Base-by-base conservation (phyloP, 768 basidiomycete species). In the Amanita polypyramis region DNA sequence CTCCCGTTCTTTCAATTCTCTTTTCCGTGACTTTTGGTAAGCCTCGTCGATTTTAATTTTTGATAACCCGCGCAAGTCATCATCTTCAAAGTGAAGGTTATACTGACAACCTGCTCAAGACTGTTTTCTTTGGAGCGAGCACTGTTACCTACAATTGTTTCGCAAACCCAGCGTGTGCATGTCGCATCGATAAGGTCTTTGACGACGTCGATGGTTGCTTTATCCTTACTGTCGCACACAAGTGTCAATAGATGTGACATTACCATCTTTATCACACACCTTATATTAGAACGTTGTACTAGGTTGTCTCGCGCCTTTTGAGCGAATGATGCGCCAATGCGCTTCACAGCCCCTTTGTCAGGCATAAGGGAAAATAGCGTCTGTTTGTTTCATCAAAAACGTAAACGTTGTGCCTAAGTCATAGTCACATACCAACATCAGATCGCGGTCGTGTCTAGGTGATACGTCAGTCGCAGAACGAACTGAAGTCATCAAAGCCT, bases 121-220 rank as follows among this genome's bases (percentile, higher is more conserved):
- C 8, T 12, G 11, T 7, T 38, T 14, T 11, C 10, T 14, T 21
- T 9, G 23, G n/a, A 7, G 2, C 12, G n/a, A 25, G n/a, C n/a
- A n/a, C 21, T 25, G 10, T 11, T 6, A 42, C 55, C 38, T 45
- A 62, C 61, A 15, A 62, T 49, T 8, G 54, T 54, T 19, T 56
- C 52, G 47, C 58, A 60, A 32, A 59, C 60, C 61, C 61, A 62
- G 12, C 56, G 52, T 19, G 55, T 58, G 38, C 58, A 62, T 1
- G 56, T 54, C 5, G 51, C 52, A 47, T 61, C 60, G 37, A 62
- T 60, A 2, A 62, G 54, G 39, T 59, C 58, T 12, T 49, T 41
- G 11, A 57, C 55, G 12, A 62, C 50, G 46, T 62, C 60, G 17
- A 61, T 49, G 10, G 43, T 38, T 35, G 45, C 43, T 21, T 48